Base-by-base conservation (phyloP, 305 asterid genomes). In the Rubia peregrina region DNA sequence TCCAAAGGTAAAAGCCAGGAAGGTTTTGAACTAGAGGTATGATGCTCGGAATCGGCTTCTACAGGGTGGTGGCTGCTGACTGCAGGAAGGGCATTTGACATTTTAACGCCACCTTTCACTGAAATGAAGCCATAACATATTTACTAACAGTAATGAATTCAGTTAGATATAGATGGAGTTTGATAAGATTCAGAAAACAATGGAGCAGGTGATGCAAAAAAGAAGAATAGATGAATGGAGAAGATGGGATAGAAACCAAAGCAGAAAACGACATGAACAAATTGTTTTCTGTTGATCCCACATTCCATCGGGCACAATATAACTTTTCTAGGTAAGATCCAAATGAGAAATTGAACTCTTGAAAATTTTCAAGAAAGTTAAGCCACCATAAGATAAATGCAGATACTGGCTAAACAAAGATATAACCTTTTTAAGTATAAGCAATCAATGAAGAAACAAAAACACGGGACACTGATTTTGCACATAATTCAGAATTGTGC, bases 1-100 rank as follows among this genome's bases (percentile, higher is more conserved):
- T 88, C 96, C 14, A 95, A 89, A 70, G 80, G 86, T 77, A 95
- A 80, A 61, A 92, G 89, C 99, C 98, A 95, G 44, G 81, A 80
- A 38, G 97, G 99, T 77, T 83, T 90, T 41, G 93, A 79, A 57
- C 81, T 71, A 17, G 78, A 74, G 64, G 83, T 62, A 65, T 71
- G 86, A 76, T 84, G 92, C 73, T 76, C 79, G 8, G 88, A 38
- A 77, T 74, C 71, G 63, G 83, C 81, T 77, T 77, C 82, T 41
- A 67, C 74, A 59, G 94, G 80, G 68, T 22, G 86, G 74, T 67
- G 88, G 77, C 80, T 85, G 48, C 73, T 74, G 61, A 65, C 84
- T 68, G 60, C 80, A 9, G 88, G 71, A 78, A 66, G 88, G 73
- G 77, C 42, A 78, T 80, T 87, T 24, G 83, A 42, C 6, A 80